Base-by-base conservation (phyloP, 768 basidiomycete genomes). In the Epithele typhae region DNA sequence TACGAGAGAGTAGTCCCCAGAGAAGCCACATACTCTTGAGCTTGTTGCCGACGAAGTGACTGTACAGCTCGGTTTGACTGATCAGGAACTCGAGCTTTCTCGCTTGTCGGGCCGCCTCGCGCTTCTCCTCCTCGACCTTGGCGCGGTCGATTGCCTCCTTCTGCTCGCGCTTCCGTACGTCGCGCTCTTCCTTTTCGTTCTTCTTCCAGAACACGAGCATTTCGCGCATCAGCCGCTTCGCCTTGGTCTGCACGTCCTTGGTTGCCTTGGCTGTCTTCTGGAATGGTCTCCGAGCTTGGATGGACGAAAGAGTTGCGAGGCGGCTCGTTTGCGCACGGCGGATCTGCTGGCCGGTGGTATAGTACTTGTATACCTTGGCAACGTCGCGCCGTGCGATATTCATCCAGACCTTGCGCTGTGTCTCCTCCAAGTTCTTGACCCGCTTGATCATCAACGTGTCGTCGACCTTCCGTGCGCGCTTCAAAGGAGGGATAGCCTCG, bases 1-100 rank as follows among this genome's bases (percentile, higher is more conserved):
- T 7, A 25, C 14, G 35, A 9, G 18, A 43, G 27, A 48, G 39
- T 49, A 43, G 53, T 43, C 46, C 55, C 51, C 15, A 35, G 22
- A 24, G 48, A 15, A 46, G 25, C 1, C 34, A 43, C 82, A 58
- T 65, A 90, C 89, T 92, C 65, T 90, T 90, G 43, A 92, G 77
- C 69, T 98, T 98, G 68, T 84, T 96, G 25, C 95, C 95, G 48
- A 99, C 93, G 76, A 99, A 98, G 70, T 99, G 96, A 55, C 91
- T 93, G 68, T 98, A 99, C 7, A 98, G 78, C 64, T 99, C 96
- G 3, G 96, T 98, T 67, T 98, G 95, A 49, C 91, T 97, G 65
- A 99, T 93, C 67, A 99, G 73, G 70, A 98, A 99, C 69, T 99
- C 96, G 21, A 99, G 80, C 66, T 98, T 97, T 55, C 95, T 79